Conservation (phyloP, 306 rosid genomes). For the Comarum palustre region DNA sequence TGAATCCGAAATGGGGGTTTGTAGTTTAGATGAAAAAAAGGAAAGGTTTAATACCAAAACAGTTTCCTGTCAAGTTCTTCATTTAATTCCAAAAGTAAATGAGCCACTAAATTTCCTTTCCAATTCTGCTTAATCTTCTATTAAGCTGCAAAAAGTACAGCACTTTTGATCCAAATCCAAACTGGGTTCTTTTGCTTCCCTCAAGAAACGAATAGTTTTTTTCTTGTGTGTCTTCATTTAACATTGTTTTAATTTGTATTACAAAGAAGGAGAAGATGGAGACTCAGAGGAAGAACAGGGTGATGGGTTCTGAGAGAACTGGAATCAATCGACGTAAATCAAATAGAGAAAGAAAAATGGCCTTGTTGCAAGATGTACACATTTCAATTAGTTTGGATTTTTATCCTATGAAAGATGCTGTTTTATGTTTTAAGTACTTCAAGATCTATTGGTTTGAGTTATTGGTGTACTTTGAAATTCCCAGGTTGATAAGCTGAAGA, state of each 20-base stretch:
- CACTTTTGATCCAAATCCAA: conserved; percentile 61
- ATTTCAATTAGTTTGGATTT: background rate
- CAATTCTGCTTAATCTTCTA: conserved; percentile 21
- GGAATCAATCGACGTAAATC: conserved; percentile 55
- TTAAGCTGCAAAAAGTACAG: conserved; percentile 28
- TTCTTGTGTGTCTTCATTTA: conserved; percentile 16
- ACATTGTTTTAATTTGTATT: conserved; percentile 25
- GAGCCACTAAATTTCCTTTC: conserved; percentile 24
- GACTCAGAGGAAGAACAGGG: conserved; percentile 39
- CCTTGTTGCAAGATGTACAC: conserved; percentile 76
- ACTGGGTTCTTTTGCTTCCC: conserved; percentile 37
- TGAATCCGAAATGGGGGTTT: conserved; percentile 23
- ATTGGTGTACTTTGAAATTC: conserved; percentile 15
- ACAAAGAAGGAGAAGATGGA: conserved; percentile 67
- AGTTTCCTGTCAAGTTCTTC: conserved; percentile 13
- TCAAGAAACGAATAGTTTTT: conserved; percentile 53
- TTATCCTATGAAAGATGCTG: background rate
- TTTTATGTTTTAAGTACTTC: conserved; percentile 1
- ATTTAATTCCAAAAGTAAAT: background rate
- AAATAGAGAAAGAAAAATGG: conserved; percentile 71
- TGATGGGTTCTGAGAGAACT: conserved; percentile 46
- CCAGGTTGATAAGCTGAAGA: conserved; percentile 90
- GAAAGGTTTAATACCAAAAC: conserved; percentile 27
- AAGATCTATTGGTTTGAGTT: conserved; percentile 3
- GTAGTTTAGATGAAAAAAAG: conserved; percentile 33